These are phyloP conservation scores for Sporormia fimetaria DNA, from an alignment of 495 filamentous ascomycete species.

Conservation along the genomic window DNA sequence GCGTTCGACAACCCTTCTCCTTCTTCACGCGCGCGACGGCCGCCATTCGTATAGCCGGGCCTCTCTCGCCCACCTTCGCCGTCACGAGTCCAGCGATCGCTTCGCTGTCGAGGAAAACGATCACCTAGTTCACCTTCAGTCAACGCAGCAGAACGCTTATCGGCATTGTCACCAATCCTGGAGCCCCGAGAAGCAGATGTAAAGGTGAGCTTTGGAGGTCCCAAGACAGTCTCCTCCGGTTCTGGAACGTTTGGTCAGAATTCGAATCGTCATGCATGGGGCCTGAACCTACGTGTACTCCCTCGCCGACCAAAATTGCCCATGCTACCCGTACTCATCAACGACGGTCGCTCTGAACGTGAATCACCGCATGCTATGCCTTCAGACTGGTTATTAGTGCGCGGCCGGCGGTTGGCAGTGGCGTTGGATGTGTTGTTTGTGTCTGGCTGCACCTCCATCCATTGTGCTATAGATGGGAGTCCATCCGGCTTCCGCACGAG, in stretches of 20 bases:
- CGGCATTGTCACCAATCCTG: constrained; percentile 13
- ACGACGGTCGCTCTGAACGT: constrained; percentile 12
- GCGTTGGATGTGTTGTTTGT: constrained; percentile 11
- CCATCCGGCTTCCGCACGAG: constrained; percentile 68
- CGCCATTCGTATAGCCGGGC: constrained; percentile 34
- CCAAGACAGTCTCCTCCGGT: constrained; percentile 75
- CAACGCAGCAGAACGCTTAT: constrained; percentile 9
- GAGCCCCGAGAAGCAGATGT: constrained; percentile 54
- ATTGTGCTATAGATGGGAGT: constrained; percentile 85
- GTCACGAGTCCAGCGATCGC: constrained; percentile 26
- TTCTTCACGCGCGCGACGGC: constrained; percentile 40
- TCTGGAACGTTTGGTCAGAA: constrained; percentile 33
- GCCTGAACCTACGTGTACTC: constrained; percentile 41
- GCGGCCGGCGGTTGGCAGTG: constrained; percentile 7
- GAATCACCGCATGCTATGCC: constrained; percentile 9
- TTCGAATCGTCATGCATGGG: constrained; percentile 8
- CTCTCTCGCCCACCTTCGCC: constrained; percentile 29
- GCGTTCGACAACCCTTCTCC: constrained; percentile 49
- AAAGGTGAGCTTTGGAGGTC: constrained; percentile 77
- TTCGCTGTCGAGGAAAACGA: constrained; percentile 8
- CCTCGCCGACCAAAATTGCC: constrained; percentile 52
- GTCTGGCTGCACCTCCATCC: constrained; percentile 58
- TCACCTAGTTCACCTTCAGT: constrained; percentile 15
- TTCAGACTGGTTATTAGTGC: constrained; percentile 7
- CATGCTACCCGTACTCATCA: constrained; percentile 24